Evolutionary conservation across 768 basidiomycete species (phyloP), one percentile per base, ranked within the genome.

Genomic region (Rhodotorula babjevae): DNA sequence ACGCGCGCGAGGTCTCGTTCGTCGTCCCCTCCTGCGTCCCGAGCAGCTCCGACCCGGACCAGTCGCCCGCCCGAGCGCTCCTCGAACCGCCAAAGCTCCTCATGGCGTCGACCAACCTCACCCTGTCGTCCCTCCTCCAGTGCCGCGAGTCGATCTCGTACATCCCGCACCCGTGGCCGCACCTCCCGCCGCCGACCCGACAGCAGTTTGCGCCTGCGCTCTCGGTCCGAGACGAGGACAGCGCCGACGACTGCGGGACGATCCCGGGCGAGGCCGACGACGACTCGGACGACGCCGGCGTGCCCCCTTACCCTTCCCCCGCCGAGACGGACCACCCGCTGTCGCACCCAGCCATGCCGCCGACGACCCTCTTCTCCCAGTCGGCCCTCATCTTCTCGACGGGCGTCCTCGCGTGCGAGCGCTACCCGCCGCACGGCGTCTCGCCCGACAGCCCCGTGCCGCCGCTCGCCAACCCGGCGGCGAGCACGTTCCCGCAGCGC

Each of bases 21-120:
- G 36, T 76, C 55, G 75, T 76, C 36, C 75, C 75, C 18, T 64
- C 75, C 21, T 71, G 67, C 8, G 36, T 65, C 14, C 33, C 68
- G 14, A 63, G 56, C 46, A 66, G 69, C 2, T 21, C 62, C 15
- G 49, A 49, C 21, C 56, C 71, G 9, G 36, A 62, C 5, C 47
- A 63, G 16, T 49, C 61, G 14, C 58, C 66, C 14, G 29, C 65
- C 15, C 50, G 40, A 47, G 18, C 49, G 1, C 72, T 74, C 29
- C 56, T 27, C 42, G 75, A 76, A 61, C 75, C 75, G 7, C 75
- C 75, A 15, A 76, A 76, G 42, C 75, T 76, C 55, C 64, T 76
- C 60, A 73, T 76, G 71, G 71, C 75, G 5, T 73, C 72, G 14
- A 73, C 72, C 1, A 76, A 76, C 66, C 72, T 76, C 55, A 65